Percentiles rank a stretch among this genome's conserved stretches.
These are phyloP conservation scores for Eremochloa ophiuroides DNA, from an alignment of 176 grass and related monocot genomes.

Conservation along the genomic window DNA sequence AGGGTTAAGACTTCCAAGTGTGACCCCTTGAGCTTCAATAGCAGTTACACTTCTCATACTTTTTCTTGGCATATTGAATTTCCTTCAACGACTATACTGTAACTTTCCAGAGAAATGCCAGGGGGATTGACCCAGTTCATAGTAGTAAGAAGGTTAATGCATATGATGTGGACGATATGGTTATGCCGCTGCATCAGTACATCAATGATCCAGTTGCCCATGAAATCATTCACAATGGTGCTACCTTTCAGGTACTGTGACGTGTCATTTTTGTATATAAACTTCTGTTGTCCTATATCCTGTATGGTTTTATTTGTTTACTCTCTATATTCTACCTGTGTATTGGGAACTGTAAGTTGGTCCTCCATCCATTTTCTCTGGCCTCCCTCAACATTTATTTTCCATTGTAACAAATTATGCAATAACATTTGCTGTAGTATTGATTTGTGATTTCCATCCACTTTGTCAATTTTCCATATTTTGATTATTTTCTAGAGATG, in stretches of 20 bases:
- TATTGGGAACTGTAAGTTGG: background rate
- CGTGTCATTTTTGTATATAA: background rate
- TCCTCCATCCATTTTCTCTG: background rate
- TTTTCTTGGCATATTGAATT: background rate
- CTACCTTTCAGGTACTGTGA: conserved; percentile 86
- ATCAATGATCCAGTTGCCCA: conserved; percentile 85
- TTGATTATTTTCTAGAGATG: background rate
- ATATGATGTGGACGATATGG: conserved; percentile 88
- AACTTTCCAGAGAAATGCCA: conserved; percentile 64
- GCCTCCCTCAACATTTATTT: background rate
- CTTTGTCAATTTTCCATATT: background rate
- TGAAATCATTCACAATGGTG: conserved; percentile 96
- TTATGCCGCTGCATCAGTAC: conserved; percentile 85
- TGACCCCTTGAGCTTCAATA: background rate
- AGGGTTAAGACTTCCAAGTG: background rate
- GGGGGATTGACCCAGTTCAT: conserved; percentile 27
- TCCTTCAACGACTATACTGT: conserved; percentile 22
- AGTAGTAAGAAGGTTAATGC: conserved; percentile 53
- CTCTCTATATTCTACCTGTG: background rate
- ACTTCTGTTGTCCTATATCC: background rate
- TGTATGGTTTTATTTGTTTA: conserved; percentile 4
- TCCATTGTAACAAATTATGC: background rate
- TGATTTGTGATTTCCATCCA: background rate
- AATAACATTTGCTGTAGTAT: background rate
- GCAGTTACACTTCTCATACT: background rate